Evolutionary conservation across 2,329 filamentous ascomycete species (phyloP), one percentile per base, ranked within the genome.

Genomic region (Xenoacremonium recifei): DNA sequence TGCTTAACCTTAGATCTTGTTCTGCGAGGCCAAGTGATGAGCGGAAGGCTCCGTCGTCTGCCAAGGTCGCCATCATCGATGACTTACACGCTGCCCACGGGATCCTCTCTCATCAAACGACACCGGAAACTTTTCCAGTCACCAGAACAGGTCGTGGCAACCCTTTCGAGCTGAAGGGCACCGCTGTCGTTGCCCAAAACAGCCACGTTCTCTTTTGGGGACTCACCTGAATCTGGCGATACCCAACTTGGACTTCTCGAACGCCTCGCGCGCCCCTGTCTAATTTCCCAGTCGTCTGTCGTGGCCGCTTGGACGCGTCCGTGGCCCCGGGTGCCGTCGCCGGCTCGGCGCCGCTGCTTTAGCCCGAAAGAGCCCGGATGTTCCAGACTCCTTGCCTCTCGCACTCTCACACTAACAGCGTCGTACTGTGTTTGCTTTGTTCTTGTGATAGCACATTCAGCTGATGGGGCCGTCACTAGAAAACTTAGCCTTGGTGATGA

Each of bases 141-240:
- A 7, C 23, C 9, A 27, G 13, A 27, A 27, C 23, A 16, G 15
- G 6, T n/a, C 32, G 17, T 20, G 17, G 5, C 17, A n/a, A 19
- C 11, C 32, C 9, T 9, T 9, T 34, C 16, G 11, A 34, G 32
- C 32, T 20, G 32, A 19, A 20, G 18, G 10, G 9, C 7, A 19
- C 16, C 32, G 32, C 33, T 23, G 21, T 30, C 44, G 34, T 43
- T 27, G 23, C 40, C 32, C 17, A 21, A 16, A 31, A 39, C 32
- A 31, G 43, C 19, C 15, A 29, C 25, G 25, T 30, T 25, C n/a
- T n/a, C 13, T 35, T 35, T 20, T 27, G 23, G 16, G 34, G 17
- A 13, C 44, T 48, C 50, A 55, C 54, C 54, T 55, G 48, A 52
- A 55, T 42, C 38, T 53, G 46, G 43, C 37, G 50, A 39, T 30